Evolutionary conservation across 352 stramenopile genomes (phyloP).

Genomic region (Hyaloperonospora brassicae): DNA sequence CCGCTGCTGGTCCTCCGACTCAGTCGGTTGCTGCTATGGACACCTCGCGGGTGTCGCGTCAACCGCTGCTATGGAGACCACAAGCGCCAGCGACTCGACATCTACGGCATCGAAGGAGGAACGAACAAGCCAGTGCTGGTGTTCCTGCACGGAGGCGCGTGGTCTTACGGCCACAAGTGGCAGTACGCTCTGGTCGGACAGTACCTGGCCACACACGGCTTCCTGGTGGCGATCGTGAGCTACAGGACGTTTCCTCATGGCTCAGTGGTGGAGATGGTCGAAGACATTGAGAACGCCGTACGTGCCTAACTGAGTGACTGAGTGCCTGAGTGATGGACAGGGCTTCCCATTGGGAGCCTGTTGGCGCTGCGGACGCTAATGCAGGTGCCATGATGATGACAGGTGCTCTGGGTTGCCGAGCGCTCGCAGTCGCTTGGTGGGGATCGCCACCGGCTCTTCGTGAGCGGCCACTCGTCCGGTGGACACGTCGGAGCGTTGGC

Average conservation of each 20-base stretch:
- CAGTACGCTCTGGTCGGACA: slow-evolving; percentile 64
- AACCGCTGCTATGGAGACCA: slow-evolving; percentile 43
- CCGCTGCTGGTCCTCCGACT: slow-evolving; percentile 38
- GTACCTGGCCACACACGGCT: slow-evolving; percentile 42
- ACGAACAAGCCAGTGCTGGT: slow-evolving; percentile 66
- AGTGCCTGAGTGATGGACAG: too few species aligned
- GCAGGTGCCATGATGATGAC: background rate
- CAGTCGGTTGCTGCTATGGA: slow-evolving; percentile 37
- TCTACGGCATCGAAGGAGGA: slow-evolving; percentile 39
- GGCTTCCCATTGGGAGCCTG: too few species aligned
- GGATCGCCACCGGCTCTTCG: slow-evolving; percentile 38
- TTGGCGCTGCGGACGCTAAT: slow-evolving; percentile 1
- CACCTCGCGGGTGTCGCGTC: slow-evolving; percentile 14
- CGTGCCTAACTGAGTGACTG: slow-evolving; percentile 4
- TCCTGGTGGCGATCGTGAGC: slow-evolving; percentile 84
- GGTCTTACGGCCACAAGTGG: slow-evolving; percentile 75
- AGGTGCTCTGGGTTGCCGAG: slow-evolving; percentile 53
- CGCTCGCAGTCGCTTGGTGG: slow-evolving; percentile 43
- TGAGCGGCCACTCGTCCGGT: slow-evolving; percentile 64
- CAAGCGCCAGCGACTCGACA: slow-evolving; percentile 46
- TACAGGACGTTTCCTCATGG: slow-evolving; percentile 87
- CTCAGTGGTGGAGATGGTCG: slow-evolving; percentile 79
- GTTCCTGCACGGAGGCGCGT: slow-evolving; percentile 88
- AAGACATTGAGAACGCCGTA: slow-evolving; percentile 78
- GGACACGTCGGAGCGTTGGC: slow-evolving; percentile 46